Percentiles rank a stretch among this genome's conserved stretches.
Evolutionary conservation across 192 early-diverging fungal genomes (phyloP).

Genomic region (Dispira simplex): DNA sequence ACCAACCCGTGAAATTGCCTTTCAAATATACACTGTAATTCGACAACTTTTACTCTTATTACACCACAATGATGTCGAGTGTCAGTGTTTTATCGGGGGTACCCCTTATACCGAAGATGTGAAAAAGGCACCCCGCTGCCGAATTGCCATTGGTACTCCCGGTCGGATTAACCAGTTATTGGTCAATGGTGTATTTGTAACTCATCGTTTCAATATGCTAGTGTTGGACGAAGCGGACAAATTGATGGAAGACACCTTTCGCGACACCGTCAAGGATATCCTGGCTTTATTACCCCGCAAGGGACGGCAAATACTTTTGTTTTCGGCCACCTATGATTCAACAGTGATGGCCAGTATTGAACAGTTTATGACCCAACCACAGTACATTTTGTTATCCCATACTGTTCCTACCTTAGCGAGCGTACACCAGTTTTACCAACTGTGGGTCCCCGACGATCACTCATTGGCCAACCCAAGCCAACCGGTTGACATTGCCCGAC

Average conservation of each 20-base stretch:
- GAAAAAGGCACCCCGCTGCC: constrained; percentile 25
- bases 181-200: constrained; percentile 17
- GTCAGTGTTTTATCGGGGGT: constrained; percentile 33
- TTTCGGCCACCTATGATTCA: constrained; percentile 43
- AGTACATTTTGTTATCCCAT: constrained; percentile 29
- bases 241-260: constrained; percentile 33
- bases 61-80: not conserved
- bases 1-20: constrained; percentile 44
- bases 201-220: constrained; percentile 24
- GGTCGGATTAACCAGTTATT: constrained; percentile 31
- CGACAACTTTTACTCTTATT: not conserved
- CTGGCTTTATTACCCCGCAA: not conserved
- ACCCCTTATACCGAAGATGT: constrained; percentile 27
- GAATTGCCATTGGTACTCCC: constrained; percentile 36
- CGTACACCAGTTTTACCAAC: constrained; percentile 1
- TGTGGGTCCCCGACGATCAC: too few relatives aligned
- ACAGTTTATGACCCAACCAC: constrained; percentile 27
- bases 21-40: constrained; percentile 41
- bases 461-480: not conserved
- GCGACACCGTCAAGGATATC: constrained; percentile 18
- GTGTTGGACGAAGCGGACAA: constrained; percentile 50
- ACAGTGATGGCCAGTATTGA: constrained; percentile 20
- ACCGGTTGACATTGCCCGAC: not conserved
- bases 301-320: constrained; percentile 31
- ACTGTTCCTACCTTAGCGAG: constrained; percentile 30